Conservation (phyloP, 2,329 filamentous ascomycete genomes). For the Bipolaris bicolor region DNA sequence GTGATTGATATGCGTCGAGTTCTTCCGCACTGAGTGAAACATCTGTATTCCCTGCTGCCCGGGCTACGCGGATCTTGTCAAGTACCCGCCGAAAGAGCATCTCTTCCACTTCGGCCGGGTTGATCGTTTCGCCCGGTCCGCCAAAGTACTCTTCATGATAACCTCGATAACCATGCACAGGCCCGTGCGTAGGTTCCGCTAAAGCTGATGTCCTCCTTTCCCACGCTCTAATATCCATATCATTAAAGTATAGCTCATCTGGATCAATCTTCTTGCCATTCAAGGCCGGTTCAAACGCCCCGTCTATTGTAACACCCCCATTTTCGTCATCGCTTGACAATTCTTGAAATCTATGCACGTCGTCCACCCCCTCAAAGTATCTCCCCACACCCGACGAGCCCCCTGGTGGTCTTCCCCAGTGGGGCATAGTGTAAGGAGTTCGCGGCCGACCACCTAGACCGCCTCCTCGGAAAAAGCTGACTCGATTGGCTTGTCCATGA, state of each 20-base stretch:
- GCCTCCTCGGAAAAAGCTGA: slow-evolving; percentile 99
- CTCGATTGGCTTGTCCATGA: slow-evolving; percentile 99
- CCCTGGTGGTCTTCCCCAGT: slow-evolving; percentile 99
- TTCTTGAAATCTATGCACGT: slow-evolving; percentile 68
- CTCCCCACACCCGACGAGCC: slow-evolving; percentile 60
- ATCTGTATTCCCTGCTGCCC: slow-evolving; percentile 75
- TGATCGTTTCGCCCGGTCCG: slow-evolving; percentile 49
- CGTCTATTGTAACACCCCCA: slow-evolving; percentile 53
- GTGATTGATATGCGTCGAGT: slow-evolving; percentile 77
- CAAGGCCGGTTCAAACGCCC: slow-evolving; percentile 42
- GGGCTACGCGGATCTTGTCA: slow-evolving; percentile 78
- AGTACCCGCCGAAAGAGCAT: slow-evolving; percentile 77
- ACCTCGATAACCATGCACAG: slow-evolving; percentile 59
- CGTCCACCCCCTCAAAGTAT: slow-evolving; percentile 56
- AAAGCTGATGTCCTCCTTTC: slow-evolving; percentile 51
- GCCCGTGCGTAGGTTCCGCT: slow-evolving; percentile 56
- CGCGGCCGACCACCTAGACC: slow-evolving; percentile 99
- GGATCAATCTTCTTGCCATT: slow-evolving; percentile 47
- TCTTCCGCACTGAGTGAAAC: slow-evolving; percentile 82
- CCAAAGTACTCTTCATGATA: slow-evolving; percentile 56
- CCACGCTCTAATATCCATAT: slow-evolving; percentile 54
- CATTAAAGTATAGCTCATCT: slow-evolving; percentile 58
- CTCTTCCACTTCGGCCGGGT: slow-evolving; percentile 66
- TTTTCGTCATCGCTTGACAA: slow-evolving; percentile 62
- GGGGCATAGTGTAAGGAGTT: slow-evolving; percentile 91